phyloP scores from a whole-genome alignment of 768 basidiomycete genomes.

The Pleurotus pulmonarius region DNA sequence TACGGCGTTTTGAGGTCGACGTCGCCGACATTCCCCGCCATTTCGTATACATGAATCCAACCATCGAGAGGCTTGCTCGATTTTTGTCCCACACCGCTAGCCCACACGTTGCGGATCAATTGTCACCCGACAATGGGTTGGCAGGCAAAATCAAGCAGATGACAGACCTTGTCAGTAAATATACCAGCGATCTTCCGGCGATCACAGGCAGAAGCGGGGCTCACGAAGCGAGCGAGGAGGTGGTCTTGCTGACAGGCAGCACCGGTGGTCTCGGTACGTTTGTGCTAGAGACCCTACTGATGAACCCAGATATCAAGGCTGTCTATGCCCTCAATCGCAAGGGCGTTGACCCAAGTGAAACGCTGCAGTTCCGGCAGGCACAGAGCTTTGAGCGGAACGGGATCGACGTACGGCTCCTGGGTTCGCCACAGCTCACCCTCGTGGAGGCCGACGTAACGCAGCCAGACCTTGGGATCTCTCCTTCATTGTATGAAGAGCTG shows the following conservation, averaged over 20 bases:
- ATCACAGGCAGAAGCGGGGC: neutral
- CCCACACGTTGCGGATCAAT: slow-evolving; percentile 1
- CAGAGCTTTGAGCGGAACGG: slow-evolving; percentile 19
- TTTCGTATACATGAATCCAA: slow-evolving; percentile 17
- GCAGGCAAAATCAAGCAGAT: slow-evolving; percentile 12
- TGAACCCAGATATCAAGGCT: slow-evolving; percentile 17
- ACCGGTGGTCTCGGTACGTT: slow-evolving; percentile 33
- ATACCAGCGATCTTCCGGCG: slow-evolving; percentile 13
- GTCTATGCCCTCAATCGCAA: slow-evolving; percentile 34
- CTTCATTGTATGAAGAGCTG: slow-evolving; percentile 15
- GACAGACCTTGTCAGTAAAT: slow-evolving; percentile 21
- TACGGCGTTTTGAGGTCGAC: slow-evolving; percentile 8
- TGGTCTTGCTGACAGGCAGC: slow-evolving; percentile 30
- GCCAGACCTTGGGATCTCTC: neutral
- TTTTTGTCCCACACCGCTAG: neutral
- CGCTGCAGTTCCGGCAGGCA: slow-evolving; percentile 22
- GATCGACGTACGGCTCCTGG: slow-evolving; percentile 14
- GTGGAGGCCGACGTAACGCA: slow-evolving; percentile 17
- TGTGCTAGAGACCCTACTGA: slow-evolving; percentile 25
- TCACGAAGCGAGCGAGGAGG: slow-evolving; percentile 11
- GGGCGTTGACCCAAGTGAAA: neutral
- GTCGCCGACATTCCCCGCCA: slow-evolving; percentile 9
- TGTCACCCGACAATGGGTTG: neutral
- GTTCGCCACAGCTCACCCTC: slow-evolving; percentile 20
- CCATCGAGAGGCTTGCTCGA: slow-evolving; percentile 11